Evolutionary conservation across 2,329 filamentous ascomycete genomes (phyloP), one percentile per base, ranked within the genome.

Genomic region (Meredithiella fracta): DNA sequence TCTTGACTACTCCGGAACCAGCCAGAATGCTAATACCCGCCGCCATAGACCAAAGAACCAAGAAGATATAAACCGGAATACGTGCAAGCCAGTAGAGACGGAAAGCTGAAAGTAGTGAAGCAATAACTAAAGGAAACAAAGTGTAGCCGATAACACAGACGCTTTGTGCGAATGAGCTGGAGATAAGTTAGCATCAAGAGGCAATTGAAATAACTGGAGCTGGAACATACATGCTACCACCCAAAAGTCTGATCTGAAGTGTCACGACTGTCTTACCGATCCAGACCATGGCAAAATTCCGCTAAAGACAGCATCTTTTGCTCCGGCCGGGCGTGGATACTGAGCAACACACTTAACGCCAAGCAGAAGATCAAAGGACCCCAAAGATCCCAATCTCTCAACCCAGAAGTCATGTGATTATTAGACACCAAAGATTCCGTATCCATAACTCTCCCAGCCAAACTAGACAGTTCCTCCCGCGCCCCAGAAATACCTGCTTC

Each of bases 61-160:
- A 78, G 31, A 94, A 76, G 53, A 92, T 74, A 68, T 98, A 97
- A 54, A 98, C 80, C 1, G 92, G 92, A 66, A 97, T 87, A 57
- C 92, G 78, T 4, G 85, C 80, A 61, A 97, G 85, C 63, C 80
- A 84, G 44, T 82, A 84, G 6, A 97, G 76, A 53, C 80, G 76
- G 31, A 98, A 66, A 0, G 91, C 91, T 56, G 89, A 95, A 61
- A 98, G 79, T 53, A 96, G 72, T 1, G 91, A 82, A 6, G 94
- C 94, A 62, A 98, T 86, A 63, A 97, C 92, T 54, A 98, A 79
- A 1, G 92, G 92, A 71, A 98, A 98, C 56, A 98, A 79, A 1
- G 92, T 98, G 70, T 98, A 98, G 49, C 92, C 92, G 66, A 98
- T 98, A 64, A 98, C 94, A 69, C 90, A 97, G 62, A 98, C 80